Percentiles rank a stretch among this genome's conserved stretches.
Evolutionary conservation across 306 rosid genomes (phyloP).

Genomic region (Trifolium subterraneum): DNA sequence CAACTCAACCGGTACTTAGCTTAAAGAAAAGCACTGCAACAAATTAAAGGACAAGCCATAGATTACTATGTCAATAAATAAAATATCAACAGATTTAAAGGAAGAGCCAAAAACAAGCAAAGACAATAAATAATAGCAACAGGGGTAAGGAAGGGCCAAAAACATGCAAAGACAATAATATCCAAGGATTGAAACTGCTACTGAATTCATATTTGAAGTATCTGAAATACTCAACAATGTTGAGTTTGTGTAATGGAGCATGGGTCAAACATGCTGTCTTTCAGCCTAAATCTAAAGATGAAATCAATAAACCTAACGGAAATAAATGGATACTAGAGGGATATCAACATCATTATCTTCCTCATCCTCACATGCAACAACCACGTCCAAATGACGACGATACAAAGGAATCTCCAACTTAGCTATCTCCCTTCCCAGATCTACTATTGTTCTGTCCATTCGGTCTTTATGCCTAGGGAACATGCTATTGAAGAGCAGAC

Average conservation of each 20-base stretch:
- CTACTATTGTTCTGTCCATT: slow-evolving; percentile 77
- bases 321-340: slow-evolving; percentile 83
- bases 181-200: slow-evolving; percentile 32
- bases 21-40: background rate
- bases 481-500: slow-evolving; percentile 80
- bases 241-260: slow-evolving; percentile 24
- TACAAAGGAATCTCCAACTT: slow-evolving; percentile 72
- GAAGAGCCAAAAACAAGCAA: background rate
- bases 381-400: slow-evolving; percentile 81
- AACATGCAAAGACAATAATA: background rate
- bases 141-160: background rate
- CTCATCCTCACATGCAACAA: slow-evolving; percentile 94
- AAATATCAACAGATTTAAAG: background rate
- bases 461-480: slow-evolving; percentile 77
- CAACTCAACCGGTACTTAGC: no score
- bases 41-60: background rate
- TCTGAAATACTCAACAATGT: slow-evolving; percentile 32
- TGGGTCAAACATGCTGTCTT: slow-evolving; percentile 41
- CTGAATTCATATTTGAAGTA: slow-evolving; percentile 40
- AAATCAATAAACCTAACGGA: slow-evolving; percentile 61
- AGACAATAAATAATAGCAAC: background rate
- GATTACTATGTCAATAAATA: slow-evolving; percentile 1
- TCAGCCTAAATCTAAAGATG: slow-evolving; percentile 33
- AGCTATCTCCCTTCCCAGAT: slow-evolving; percentile 84
- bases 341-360: slow-evolving; percentile 88